Evolutionary conservation across 108 stramenopile genomes (phyloP).

Genomic region (Skeletonema tropicum): DNA sequence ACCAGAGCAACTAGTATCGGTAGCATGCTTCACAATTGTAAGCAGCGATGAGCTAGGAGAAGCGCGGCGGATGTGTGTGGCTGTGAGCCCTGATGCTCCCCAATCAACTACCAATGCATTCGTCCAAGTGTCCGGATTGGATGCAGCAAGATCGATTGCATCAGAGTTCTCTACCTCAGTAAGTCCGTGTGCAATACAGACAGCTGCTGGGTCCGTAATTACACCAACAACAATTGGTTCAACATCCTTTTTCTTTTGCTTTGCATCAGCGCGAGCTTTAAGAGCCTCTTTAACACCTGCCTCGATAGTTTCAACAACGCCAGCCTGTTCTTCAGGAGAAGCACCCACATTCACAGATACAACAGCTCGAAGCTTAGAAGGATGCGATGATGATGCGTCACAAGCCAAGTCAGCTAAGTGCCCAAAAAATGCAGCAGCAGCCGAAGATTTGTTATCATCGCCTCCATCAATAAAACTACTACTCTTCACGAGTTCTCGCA

Average conservation of each 20-base stretch:
- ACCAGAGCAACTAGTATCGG: slow-evolving; percentile 44
- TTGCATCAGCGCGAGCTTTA: slow-evolving; percentile 22
- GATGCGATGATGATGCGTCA: slow-evolving; percentile 54
- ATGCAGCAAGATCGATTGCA: slow-evolving; percentile 33
- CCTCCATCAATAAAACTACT: slow-evolving; percentile 19
- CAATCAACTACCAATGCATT: slow-evolving; percentile 70
- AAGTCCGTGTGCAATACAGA: slow-evolving; percentile 61
- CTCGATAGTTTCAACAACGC: slow-evolving; percentile 41
- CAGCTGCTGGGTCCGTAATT: slow-evolving; percentile 54
- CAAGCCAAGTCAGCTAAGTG: slow-evolving; percentile 54
- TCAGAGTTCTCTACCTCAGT: slow-evolving; percentile 34
- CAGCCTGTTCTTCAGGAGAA: slow-evolving; percentile 42
- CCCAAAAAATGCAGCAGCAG: slow-evolving; percentile 51
- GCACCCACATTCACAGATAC: slow-evolving; percentile 46
- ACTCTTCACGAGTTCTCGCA: slow-evolving; percentile 42
- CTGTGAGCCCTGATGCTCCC: slow-evolving; percentile 72
- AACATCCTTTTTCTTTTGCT: slow-evolving; percentile 40
- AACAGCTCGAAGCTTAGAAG: slow-evolving; percentile 50
- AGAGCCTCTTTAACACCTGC: slow-evolving; percentile 40
- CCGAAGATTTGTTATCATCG: slow-evolving; percentile 25
- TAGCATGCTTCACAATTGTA: slow-evolving; percentile 32
- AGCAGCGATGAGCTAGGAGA: slow-evolving; percentile 39
- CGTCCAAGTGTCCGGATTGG: slow-evolving; percentile 30
- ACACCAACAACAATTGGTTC: slow-evolving; percentile 45
- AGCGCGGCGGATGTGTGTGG: slow-evolving; percentile 44